Evolutionary conservation across 208 protist species (phyloP), one percentile per base, ranked within the genome.

Genomic region (Leishmania braziliensis): DNA sequence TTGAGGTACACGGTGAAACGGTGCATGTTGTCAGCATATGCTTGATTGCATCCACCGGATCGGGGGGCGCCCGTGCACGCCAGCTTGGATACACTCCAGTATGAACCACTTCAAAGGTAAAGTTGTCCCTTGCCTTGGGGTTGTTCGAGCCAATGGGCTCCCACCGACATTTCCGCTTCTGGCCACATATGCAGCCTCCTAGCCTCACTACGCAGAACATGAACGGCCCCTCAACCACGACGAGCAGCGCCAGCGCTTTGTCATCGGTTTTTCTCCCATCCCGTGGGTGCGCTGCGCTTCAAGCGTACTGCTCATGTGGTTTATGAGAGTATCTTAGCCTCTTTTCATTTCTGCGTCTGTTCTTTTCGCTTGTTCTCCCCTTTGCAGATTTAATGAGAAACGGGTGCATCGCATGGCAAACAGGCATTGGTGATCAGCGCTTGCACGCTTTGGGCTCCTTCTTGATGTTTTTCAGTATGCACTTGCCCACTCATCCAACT

Each of bases 101-200:
- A n/a, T 16, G 58, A n/a, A 2, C 26, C 12, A 18, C 16, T 29
- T 9, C 5, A 63, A n/a, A 63, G 29, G 26, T 63, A n/a, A 33
- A 23, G 58, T 63, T 63, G 58, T 29, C 26, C 58, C 26, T n/a
- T 46, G 18, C 72, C 60, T 53, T 79, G 0, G 18, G 5, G 69
- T 56, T 36, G 29, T 56, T 0, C 26, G 26, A 63, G 48, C 76
- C 76, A 81, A 81, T 51, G 75, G 68, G n/a, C 75, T 75, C 63
- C 39, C 77, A 68, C 77, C 54, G 68, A 46, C 43, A 46, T 46
- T 46, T 46, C 43, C 43, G 43, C 43, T 0, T 46, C 43, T 46
- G 43, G 43, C 43, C 43, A 46, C 43, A 46, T 46, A 46, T 46
- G 43, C 43, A 46, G 43, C 43, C 43, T 46, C 43, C 43, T 46